Base-by-base conservation (phyloP, 768 basidiomycete species). In the Phaeotremella fagi region DNA sequence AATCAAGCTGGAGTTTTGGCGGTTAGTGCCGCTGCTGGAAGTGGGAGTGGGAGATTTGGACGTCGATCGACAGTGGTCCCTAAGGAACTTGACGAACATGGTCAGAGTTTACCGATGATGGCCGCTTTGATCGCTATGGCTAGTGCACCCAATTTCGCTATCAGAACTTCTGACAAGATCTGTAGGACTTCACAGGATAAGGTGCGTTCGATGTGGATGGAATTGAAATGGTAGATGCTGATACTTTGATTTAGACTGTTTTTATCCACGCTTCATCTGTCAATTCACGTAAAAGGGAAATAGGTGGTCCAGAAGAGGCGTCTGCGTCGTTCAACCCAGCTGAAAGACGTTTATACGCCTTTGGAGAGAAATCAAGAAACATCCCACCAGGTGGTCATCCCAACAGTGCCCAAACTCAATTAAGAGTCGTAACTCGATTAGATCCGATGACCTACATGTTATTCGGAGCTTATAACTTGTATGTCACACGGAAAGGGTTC, bases 361-460 rank as follows among this genome's bases (percentile, higher is more conserved):
- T 83, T 66, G 78, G 79, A 35, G 90, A 94, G 66, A 94, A 94
- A 75, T 80, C 86, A 18, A 83, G 84, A 63, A 91, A 90, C 61
- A 77, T 86, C 31, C 81, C 66, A 25, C 59, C 56, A 20, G 64
- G 70, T 82, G 20, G 69, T 70, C 58, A 73, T 68, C 12, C 79
- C 23, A 70, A 75, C 18, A 62, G 65, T 7, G 76, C 84, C 3
- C 82, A 84, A 64, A 89, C 82, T 45, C 85, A 80, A 71, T 78
- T 94, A 20, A 81, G 90, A 45, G 83, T 80, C 28, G 90, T 89
- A 12, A 91, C 89, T 0, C 83, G 84, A 41, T 77, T 97, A 23
- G 90, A 94, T 68, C 87, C 87, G 7, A 79, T 97, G 79, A 85
- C 85, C 3, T 94, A 91, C 71, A 80, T 94, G 72, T 79, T 97